A percentile compares a stretch with the other conserved stretches of the same genome.
Evolutionary conservation across 345 rosid genomes (phyloP).

Genomic region (Eutrema heterophyllum): DNA sequence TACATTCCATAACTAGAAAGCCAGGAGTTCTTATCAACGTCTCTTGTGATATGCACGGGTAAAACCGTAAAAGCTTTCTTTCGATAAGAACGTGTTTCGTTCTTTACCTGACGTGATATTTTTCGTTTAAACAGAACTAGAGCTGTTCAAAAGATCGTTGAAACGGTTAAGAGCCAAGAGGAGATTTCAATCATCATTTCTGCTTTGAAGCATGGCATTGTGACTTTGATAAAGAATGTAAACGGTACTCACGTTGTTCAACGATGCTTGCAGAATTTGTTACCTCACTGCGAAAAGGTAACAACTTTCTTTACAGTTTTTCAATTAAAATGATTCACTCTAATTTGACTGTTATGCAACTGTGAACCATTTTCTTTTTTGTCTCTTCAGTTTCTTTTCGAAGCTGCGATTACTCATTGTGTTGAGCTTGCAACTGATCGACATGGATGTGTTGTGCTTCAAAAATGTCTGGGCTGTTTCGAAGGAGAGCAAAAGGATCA

Average conservation of each 20-base stretch:
- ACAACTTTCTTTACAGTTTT: neutral
- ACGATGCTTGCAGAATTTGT: conserved; percentile 58
- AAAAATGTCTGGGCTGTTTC: conserved; percentile 57
- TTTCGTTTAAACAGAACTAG: conserved; percentile 48
- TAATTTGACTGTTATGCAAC: neutral
- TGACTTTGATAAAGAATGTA: conserved; percentile 63
- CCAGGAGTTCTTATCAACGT: conserved; percentile 57
- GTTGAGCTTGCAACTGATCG: conserved; percentile 73
- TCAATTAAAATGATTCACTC: neutral
- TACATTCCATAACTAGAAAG: conserved; percentile 49
- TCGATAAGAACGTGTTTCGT: neutral
- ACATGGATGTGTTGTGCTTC: conserved; percentile 82
- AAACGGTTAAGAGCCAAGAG: conserved; percentile 54
- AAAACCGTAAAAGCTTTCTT: neutral
- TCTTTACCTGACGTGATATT: neutral
- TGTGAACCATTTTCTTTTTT: neutral
- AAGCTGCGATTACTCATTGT: conserved; percentile 61
- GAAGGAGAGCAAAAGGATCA: conserved; percentile 45
- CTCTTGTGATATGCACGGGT: conserved; percentile 89
- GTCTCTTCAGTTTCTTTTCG: conserved; percentile 58
- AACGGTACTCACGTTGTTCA: conserved; percentile 84
- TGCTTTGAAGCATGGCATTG: conserved; percentile 59
- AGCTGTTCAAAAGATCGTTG: conserved; percentile 76
- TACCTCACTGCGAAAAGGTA: conserved; percentile 58
- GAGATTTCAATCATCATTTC: conserved; percentile 52